Evolutionary conservation across 2,329 filamentous ascomycete species (phyloP).

Genomic region (Colletotrichum musae): DNA sequence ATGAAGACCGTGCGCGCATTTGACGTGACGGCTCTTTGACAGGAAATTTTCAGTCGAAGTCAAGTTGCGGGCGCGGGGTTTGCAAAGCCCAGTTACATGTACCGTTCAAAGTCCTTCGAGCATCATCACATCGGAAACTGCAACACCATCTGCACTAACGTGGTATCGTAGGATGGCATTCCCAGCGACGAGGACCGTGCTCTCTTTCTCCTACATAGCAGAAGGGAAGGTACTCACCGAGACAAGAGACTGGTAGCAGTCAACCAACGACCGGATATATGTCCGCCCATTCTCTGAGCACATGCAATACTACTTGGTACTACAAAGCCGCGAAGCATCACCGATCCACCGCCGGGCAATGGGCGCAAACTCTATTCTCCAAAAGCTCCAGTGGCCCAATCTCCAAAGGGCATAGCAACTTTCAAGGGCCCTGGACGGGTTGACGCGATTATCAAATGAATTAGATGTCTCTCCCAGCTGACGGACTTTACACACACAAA

Average conservation of each 20-base stretch:
- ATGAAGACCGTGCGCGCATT: conserved; percentile 3
- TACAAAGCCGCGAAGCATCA: background rate
- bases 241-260: background rate
- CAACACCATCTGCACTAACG: conserved; percentile 20
- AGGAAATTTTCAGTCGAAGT: background rate
- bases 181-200: conserved; percentile 12
- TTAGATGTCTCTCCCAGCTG: no score
- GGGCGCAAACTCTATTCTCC: conserved; percentile 5
- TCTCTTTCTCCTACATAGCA: background rate
- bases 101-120: background rate
- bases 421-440: background rate
- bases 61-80: background rate
- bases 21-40: conserved; percentile 5
- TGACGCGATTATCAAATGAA: background rate
- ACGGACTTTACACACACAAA: background rate
- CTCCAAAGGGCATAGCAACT: background rate
- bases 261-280: background rate
- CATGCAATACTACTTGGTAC: no score
- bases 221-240: conserved; percentile 6
- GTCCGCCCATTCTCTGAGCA: conserved; percentile 1
- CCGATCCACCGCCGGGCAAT: conserved; percentile 7
- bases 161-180: conserved; percentile 1
- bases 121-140: background rate
- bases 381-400: conserved; percentile 3
- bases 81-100: background rate